phyloP scores from a whole-genome alignment of 768 basidiomycete genomes.

The Mrakia hoshinonis region DNA sequence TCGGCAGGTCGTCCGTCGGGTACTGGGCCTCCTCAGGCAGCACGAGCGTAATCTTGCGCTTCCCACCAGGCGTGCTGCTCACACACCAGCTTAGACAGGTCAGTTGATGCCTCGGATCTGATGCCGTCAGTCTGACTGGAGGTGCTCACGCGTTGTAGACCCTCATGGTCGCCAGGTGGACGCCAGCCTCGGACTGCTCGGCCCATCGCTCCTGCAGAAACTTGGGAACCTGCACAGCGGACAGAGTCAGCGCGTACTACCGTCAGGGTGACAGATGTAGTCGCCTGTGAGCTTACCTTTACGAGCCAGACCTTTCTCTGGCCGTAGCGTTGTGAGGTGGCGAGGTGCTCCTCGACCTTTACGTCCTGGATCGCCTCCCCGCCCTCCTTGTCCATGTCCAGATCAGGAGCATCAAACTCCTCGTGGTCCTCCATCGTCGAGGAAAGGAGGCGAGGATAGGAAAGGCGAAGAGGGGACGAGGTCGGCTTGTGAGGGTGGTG shows the following conservation, averaged over 20 bases:
- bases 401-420: neutral
- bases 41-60: conserved; percentile 31
- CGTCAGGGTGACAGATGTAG: neutral
- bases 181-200: conserved; percentile 60
- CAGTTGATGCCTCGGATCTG: conserved; percentile 39
- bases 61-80: conserved; percentile 30
- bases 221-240: conserved; percentile 61
- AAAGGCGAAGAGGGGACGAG: neutral
- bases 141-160: conserved; percentile 52
- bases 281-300: conserved; percentile 14
- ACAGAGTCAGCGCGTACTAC: too few relatives aligned
- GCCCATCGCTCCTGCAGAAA: conserved; percentile 80
- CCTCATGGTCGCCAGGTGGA: conserved; percentile 74
- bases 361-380: conserved; percentile 1
- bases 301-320: conserved; percentile 29
- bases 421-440: neutral
- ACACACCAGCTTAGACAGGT: neutral
- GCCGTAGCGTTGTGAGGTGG: neutral
- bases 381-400: conserved; percentile 24
- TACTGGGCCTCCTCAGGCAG: conserved; percentile 45
- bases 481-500: neutral
- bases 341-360: conserved; percentile 19
- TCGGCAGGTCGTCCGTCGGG: conserved; percentile 41
- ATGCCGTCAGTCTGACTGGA: too few relatives aligned
- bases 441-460: neutral